Evolutionary conservation across 169 alveolate species (phyloP).

Genomic region (Cyclospora cayetanensis): DNA sequence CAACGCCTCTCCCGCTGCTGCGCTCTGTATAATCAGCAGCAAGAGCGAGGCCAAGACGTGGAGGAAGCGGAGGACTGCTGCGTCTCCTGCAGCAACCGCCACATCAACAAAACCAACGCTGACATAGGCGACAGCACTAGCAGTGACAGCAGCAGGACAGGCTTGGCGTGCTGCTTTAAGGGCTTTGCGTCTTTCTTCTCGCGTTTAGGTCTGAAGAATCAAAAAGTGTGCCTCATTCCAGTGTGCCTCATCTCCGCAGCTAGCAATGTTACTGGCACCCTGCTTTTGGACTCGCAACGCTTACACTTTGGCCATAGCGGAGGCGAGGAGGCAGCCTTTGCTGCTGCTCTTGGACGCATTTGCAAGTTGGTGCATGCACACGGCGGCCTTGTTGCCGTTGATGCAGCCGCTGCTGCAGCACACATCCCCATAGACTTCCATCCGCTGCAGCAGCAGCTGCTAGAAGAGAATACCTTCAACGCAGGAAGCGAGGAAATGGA

Average conservation of each 20-base stretch:
- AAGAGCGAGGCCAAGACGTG: not conserved
- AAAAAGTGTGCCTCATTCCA: not conserved
- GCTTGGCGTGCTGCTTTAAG: not conserved
- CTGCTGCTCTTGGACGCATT: not conserved
- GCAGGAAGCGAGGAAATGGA: not conserved
- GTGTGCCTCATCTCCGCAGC: conserved; percentile 24
- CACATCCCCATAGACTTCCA: conserved; percentile 49
- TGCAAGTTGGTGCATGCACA: conserved; percentile 52
- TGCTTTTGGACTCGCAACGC: not conserved
- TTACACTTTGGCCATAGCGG: not conserved
- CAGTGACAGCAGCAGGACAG: not conserved
- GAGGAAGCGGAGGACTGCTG: not conserved
- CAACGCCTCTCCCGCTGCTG: not conserved
- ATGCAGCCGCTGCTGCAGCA: conserved; percentile 62
- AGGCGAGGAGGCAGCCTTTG: not conserved
- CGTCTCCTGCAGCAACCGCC: not conserved
- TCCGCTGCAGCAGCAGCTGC: not conserved
- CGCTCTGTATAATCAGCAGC: conserved; percentile 13
- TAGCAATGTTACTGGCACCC: conserved; percentile 11
- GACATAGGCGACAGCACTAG: not conserved
- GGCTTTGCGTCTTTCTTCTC: not conserved
- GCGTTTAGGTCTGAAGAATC: not conserved
- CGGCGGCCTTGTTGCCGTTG: conserved; percentile 48
- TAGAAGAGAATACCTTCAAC: not conserved
- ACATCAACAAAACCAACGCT: not conserved